Percentiles rank a stretch among this genome's conserved stretches.
These are phyloP conservation scores for Apiotrichum akiyoshidainum DNA, from an alignment of 1,284 basidiomycete species.

Conservation along the genomic window DNA sequence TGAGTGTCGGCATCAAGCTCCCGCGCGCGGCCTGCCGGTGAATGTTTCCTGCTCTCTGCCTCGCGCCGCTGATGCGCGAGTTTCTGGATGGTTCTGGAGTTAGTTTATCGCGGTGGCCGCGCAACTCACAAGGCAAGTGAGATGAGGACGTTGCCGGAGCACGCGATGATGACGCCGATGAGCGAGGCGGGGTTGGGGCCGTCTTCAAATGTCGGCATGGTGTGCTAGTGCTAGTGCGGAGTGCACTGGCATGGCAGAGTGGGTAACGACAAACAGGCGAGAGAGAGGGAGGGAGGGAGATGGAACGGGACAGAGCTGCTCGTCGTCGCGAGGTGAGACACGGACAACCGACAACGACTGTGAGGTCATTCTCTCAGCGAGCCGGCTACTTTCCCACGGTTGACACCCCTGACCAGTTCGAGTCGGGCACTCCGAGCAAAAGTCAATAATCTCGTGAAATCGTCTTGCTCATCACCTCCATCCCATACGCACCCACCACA, in stretches of 20 bases:
- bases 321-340: too few relatives aligned
- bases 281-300: neutral
- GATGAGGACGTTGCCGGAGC: slow-evolving; percentile 83
- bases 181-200: slow-evolving; percentile 51
- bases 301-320: neutral
- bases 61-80: slow-evolving; percentile 69
- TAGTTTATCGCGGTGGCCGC: too few relatives aligned
- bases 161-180: slow-evolving; percentile 78
- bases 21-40: neutral
- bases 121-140: slow-evolving; percentile 70
- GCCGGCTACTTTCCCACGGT: slow-evolving; percentile 7
- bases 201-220: too few relatives aligned
- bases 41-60: neutral
- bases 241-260: neutral
- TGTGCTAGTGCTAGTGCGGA: neutral
- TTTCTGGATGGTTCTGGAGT: slow-evolving; percentile 70
- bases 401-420: neutral
- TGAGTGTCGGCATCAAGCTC: neutral
- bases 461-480: neutral
- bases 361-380: too few relatives aligned
- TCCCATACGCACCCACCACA: neutral
- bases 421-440: too few relatives aligned
- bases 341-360: too few relatives aligned
- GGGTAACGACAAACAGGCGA: too few relatives aligned
- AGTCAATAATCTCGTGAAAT: too few relatives aligned